A percentile compares a stretch with the other conserved stretches of the same genome.
Conservation (phyloP, 2,329 filamentous ascomycete genomes). For the Microdochium trichocladiopsis region DNA sequence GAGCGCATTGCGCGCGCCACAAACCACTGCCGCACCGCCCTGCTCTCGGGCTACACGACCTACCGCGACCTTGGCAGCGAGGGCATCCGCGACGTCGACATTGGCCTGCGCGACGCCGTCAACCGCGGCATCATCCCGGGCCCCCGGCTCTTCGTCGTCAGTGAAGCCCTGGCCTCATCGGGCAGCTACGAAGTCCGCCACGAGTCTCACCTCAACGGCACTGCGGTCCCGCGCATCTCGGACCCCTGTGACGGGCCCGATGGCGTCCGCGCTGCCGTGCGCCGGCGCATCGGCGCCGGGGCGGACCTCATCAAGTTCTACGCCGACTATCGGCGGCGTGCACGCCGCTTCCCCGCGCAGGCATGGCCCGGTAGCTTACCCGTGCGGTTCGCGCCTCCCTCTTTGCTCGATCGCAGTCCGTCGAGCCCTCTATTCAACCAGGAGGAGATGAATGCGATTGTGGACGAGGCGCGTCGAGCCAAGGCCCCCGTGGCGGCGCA, state of each 20-base stretch:
- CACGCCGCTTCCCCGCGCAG: conserved; percentile 31
- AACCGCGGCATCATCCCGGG: conserved; percentile 46
- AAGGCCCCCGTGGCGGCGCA: conserved; percentile 35
- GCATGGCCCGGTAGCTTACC: conserved; percentile 14
- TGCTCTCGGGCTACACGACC: conserved; percentile 52
- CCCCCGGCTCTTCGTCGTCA: conserved; percentile 48
- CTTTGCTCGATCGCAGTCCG: conserved; percentile 24
- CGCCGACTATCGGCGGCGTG: conserved; percentile 37
- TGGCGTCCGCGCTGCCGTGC: conserved; percentile 36
- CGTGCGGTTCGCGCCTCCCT: conserved; percentile 25
- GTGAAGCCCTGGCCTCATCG: conserved; percentile 39
- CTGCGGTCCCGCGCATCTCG: conserved; percentile 25
- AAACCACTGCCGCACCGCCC: conserved; percentile 42
- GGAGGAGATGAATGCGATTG: conserved; percentile 42
- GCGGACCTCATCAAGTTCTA: conserved; percentile 46
- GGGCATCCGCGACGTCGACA: conserved; percentile 39
- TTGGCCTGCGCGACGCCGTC: conserved; percentile 43
- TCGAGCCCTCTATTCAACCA: conserved; percentile 36
- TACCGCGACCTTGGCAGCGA: conserved; percentile 51
- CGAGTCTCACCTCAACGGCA: conserved; percentile 31
- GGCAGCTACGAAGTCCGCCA: conserved; percentile 40
- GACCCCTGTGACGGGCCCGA: conserved; percentile 40
- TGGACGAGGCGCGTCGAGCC: conserved; percentile 34
- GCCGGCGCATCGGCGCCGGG: conserved; percentile 36
- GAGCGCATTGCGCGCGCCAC: conserved; percentile 47